phyloP scores from a whole-genome alignment of 768 basidiomycete genomes.

The Tulasnella sp. region DNA sequence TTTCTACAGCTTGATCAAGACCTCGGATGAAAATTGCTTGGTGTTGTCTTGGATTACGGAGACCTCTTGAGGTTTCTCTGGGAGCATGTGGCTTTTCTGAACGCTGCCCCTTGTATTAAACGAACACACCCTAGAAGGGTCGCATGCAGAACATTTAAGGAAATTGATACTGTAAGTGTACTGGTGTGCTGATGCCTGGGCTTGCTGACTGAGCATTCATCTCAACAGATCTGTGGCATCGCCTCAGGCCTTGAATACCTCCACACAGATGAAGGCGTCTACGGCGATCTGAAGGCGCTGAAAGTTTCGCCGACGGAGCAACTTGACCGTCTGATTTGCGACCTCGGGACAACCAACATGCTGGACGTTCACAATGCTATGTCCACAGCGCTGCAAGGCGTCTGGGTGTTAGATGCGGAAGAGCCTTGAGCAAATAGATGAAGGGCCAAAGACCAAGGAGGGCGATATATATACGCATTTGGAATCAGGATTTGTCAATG shows the following conservation, averaged over 20 bases:
- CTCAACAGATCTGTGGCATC: not conserved
- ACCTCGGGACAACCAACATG: not conserved
- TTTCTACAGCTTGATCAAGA: not conserved
- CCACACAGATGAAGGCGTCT: not conserved
- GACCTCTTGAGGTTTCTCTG: not conserved
- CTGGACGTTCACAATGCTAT: not conserved
- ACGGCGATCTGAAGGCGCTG: not conserved
- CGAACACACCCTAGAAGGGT: too few species aligned
- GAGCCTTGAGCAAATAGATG: not conserved
- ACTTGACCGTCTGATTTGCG: not conserved
- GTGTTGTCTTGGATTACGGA: not conserved
- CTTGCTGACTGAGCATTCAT: not conserved
- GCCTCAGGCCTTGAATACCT: not conserved
- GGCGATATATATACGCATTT: not conserved
- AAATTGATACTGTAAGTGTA: not conserved
- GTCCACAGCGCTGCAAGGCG: not conserved
- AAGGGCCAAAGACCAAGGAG: not conserved
- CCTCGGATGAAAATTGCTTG: not conserved
- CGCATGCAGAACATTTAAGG: not conserved
- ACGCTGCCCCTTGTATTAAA: too few species aligned
- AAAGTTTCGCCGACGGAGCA: not conserved
- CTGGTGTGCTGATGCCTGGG: too few species aligned
- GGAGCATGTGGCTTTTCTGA: too few species aligned
- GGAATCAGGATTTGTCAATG: not conserved
- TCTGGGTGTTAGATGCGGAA: not conserved